Percentiles rank a stretch among this genome's conserved stretches.
These are phyloP conservation scores for Aspergillus diversus DNA, from an alignment of 495 filamentous ascomycete species.

Conservation along the genomic window DNA sequence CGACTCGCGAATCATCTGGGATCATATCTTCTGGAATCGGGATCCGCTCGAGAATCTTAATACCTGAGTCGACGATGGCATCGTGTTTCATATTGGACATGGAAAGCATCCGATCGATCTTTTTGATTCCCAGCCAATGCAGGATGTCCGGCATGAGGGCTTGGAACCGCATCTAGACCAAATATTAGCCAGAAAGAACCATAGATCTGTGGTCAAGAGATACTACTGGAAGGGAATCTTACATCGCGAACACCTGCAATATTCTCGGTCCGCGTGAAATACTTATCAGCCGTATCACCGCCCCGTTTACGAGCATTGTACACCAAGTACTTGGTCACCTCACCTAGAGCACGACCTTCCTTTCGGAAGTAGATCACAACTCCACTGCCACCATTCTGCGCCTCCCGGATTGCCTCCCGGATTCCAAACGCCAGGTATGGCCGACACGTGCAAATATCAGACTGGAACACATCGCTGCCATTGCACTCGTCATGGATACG, in stretches of 20 bases:
- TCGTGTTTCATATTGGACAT: slow-evolving; percentile 99
- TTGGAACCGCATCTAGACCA: slow-evolving; percentile 87
- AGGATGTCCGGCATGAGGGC: slow-evolving; percentile 99
- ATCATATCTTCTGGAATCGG: slow-evolving; percentile 95
- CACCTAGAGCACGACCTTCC: slow-evolving; percentile 92
- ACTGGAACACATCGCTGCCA: slow-evolving; percentile 96
- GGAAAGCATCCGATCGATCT: slow-evolving; percentile 97
- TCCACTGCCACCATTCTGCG: slow-evolving; percentile 90
- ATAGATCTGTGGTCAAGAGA: background rate
- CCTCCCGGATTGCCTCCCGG: slow-evolving; percentile 94
- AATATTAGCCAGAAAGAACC: background rate
- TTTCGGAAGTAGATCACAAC: slow-evolving; percentile 99
- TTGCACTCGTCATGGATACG: slow-evolving; percentile 98
- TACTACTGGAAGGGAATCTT: slow-evolving; percentile 11
- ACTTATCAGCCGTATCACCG: slow-evolving; percentile 89
- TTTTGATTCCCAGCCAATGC: slow-evolving; percentile 97
- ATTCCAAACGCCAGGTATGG: slow-evolving; percentile 97
- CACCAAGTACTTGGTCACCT: slow-evolving; percentile 96
- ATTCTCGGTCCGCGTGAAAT: slow-evolving; percentile 95
- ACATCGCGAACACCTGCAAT: slow-evolving; percentile 89
- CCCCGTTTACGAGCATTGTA: slow-evolving; percentile 91
- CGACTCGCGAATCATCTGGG: slow-evolving; percentile 90
- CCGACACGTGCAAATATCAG: slow-evolving; percentile 96
- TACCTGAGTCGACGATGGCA: slow-evolving; percentile 94
- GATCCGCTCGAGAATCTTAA: slow-evolving; percentile 89